Base-by-base conservation (phyloP, 129 eudicot genomes). In the Pulicaria dysenterica region DNA sequence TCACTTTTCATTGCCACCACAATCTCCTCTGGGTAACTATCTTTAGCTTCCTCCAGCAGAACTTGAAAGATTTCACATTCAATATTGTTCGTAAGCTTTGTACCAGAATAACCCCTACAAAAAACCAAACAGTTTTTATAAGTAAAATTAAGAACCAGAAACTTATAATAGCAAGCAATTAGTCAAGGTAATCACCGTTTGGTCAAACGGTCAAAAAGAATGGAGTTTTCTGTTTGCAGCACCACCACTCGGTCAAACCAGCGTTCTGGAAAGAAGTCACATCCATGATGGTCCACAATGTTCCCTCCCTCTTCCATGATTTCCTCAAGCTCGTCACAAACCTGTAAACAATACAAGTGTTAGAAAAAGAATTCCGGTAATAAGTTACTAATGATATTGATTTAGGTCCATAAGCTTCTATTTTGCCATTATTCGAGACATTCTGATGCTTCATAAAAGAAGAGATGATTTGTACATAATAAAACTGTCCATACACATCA, bases 241-340 rank as follows among this genome's bases (percentile, higher is more conserved):
- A 93, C 98, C 54, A 85, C 95, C 59, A 89, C 92, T 31, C 81
- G 85, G 74, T 93, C 95, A 71, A 93, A 93, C 96, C 96, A 90
- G 41, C 95, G 95, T 61, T 95, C 94, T 36, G 99, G 99, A 60
- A 95, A 95, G 72, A 91, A 95, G 76, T 95, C 99, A 9, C 97
- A 90, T 37, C 99, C 97, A 64, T 95, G 99, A 72, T 95, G 82
- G 77, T 95, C 99, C 74, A 95, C 94, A 44, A 95, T 95, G 85
- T 79, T 85, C 72, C 99, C 97, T 49, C 99, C 97, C 64, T 76
- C 85, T 79, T 85, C 96, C 97, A 95, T 95, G 75, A 86, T 75
- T 48, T 90, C 95, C 73, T 95, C 99, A 54, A 95, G 96, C 77
- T 95, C 99, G 73, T 95, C 99, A 81, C 96, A 95, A 41, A 94